These are phyloP conservation scores for Actinomortierella ambigua DNA, from an alignment of 371 early-diverging fungal species.

Conservation along the genomic window DNA sequence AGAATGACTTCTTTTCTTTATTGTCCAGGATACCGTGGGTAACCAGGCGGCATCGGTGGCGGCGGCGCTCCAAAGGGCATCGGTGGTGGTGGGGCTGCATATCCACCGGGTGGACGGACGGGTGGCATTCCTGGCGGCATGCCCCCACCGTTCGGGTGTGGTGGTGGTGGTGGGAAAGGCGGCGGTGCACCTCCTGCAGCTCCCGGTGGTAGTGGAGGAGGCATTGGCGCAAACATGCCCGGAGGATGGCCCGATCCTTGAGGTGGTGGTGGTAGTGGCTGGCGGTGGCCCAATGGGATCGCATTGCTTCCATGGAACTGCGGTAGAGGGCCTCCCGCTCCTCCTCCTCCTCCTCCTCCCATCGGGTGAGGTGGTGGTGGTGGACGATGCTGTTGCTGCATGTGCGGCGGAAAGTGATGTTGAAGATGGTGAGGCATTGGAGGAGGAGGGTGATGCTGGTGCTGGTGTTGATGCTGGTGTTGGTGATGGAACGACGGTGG, in stretches of 20 bases:
- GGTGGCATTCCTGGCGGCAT: constrained; percentile 25
- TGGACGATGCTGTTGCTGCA: constrained; percentile 18
- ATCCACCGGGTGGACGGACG: constrained; percentile 43
- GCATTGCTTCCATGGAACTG: constrained; percentile 45
- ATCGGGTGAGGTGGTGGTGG: constrained; percentile 28
- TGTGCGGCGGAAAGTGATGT: constrained; percentile 29
- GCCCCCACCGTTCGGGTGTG: constrained; percentile 24
- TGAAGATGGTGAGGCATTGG: constrained; percentile 13
- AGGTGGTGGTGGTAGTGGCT: constrained; percentile 27
- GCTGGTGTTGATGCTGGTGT: no score
- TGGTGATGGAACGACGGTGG: neutral
- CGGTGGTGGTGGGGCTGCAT: constrained; percentile 41
- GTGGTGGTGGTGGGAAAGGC: constrained; percentile 19
- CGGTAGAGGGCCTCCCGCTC: no score
- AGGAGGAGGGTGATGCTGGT: neutral
- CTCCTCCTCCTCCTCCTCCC: no score
- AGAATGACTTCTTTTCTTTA: neutral
- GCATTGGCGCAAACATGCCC: constrained; percentile 39
- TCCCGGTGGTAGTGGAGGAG: constrained; percentile 36
- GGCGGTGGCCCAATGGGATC: constrained; percentile 39
- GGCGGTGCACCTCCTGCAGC: constrained; percentile 28
- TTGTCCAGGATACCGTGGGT: constrained; percentile 28
- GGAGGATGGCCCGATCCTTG: neutral
- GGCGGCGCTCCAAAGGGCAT: no score
- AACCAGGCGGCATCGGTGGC: neutral